Evolutionary conservation across 2,329 filamentous ascomycete species (phyloP).

Genomic region (Pestalotiopsis sp.): DNA sequence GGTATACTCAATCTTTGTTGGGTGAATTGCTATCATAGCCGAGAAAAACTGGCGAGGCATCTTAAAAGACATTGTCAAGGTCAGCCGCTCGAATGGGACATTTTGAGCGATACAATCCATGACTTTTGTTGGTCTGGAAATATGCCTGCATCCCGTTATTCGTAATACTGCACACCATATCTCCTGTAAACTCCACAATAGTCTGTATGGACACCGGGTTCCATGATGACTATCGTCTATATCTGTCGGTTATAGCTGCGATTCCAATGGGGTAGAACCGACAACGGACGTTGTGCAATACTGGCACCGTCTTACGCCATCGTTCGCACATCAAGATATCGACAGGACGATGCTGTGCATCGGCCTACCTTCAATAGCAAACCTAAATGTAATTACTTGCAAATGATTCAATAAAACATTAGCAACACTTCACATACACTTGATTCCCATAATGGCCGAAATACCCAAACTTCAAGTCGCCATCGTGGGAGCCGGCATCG

Average conservation of each 20-base stretch:
- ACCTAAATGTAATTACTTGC: too few relatives aligned
- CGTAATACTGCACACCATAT: too few relatives aligned
- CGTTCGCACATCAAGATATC: background rate
- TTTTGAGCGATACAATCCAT: too few relatives aligned
- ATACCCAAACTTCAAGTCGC: constrained; percentile 39
- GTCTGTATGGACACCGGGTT: background rate
- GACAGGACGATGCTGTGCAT: background rate
- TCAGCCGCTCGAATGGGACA: too few relatives aligned
- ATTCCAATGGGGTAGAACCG: background rate
- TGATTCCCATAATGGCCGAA: constrained; percentile 16
- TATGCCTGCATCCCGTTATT: too few relatives aligned
- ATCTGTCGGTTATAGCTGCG: too few relatives aligned
- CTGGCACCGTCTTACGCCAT: background rate
- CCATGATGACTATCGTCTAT: background rate
- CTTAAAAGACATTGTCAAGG: too few relatives aligned
- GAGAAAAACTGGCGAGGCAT: too few relatives aligned
- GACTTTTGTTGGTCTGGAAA: too few relatives aligned
- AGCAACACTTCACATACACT: background rate
- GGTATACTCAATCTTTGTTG: too few relatives aligned
- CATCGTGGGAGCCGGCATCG: constrained; percentile 54
- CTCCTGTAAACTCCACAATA: too few relatives aligned
- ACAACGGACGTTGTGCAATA: background rate
- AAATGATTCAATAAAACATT: background rate
- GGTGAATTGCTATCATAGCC: too few relatives aligned
- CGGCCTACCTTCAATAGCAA: background rate